phyloP scores from a whole-genome alignment of 2,329 filamentous ascomycete species.

The Aspergillus sp. region DNA sequence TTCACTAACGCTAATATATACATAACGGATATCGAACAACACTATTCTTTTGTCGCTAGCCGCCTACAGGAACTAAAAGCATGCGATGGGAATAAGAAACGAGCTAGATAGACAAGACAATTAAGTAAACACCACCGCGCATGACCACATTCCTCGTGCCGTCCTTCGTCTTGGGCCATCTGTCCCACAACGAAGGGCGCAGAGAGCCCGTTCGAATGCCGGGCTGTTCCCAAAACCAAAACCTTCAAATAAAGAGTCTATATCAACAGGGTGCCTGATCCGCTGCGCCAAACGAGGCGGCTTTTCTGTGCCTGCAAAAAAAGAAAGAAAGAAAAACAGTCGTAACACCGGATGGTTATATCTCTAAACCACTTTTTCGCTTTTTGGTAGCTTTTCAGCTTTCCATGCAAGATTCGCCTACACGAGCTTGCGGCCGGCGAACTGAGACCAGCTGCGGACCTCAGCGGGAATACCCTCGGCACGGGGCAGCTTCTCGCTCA shows the following conservation, averaged over 20 bases:
- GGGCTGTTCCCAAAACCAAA: neutral
- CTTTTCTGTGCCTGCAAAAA: constrained; percentile 16
- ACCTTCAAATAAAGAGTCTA: constrained; percentile 27
- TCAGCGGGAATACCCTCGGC: constrained; percentile 84
- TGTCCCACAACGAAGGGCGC: constrained; percentile 4
- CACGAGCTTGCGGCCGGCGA: constrained; percentile 68
- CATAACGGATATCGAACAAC: neutral
- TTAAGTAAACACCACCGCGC: constrained; percentile 9
- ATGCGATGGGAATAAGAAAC: constrained; percentile 12
- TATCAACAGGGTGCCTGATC: constrained; percentile 26
- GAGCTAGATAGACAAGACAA: constrained; percentile 12
- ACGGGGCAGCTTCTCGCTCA: constrained; percentile 92
- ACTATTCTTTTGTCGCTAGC: constrained; percentile 28
- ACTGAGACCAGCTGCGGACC: constrained; percentile 92
- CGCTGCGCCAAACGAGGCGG: constrained; percentile 24
- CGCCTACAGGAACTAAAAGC: constrained; percentile 18
- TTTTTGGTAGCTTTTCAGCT: neutral
- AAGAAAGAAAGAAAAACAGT: constrained; percentile 8
- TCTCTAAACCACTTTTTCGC: constrained; percentile 19
- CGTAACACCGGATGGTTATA: constrained; percentile 15
- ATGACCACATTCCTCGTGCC: constrained; percentile 13
- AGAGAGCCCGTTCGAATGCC: constrained; percentile 9
- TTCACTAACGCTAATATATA: neutral
- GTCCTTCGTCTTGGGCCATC: neutral
- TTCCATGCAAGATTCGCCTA: constrained; percentile 27